Evolutionary conservation across 1,284 basidiomycete species (phyloP).

Genomic region (Naganishia albida): DNA sequence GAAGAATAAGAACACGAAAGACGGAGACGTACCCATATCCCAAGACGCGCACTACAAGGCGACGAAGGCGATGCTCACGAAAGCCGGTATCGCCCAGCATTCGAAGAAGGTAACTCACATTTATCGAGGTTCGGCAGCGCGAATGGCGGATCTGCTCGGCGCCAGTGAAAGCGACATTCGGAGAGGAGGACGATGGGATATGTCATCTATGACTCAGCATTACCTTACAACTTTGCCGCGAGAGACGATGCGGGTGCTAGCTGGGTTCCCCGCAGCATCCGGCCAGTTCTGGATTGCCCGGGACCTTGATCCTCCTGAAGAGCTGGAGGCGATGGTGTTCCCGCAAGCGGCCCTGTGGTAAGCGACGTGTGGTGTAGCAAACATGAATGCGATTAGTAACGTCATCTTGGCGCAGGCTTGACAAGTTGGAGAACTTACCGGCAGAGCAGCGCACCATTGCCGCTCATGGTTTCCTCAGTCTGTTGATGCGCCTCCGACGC

Average conservation of each 20-base stretch:
- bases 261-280: constrained; percentile 2
- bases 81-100: neutral
- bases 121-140: constrained; percentile 4
- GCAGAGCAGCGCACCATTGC: neutral
- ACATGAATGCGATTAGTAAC: neutral
- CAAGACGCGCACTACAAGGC: constrained; percentile 6
- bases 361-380: neutral
- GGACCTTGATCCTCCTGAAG: constrained; percentile 13
- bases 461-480: constrained; percentile 1
- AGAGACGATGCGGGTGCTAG: constrained; percentile 18
- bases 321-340: constrained; percentile 12
- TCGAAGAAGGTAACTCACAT: constrained; percentile 13
- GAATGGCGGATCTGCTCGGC: constrained; percentile 23
- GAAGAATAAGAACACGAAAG: no score
- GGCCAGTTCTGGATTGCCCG: constrained; percentile 9
- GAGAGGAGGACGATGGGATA: constrained; percentile 15
- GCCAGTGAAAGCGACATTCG: constrained; percentile 13
- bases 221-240: constrained; percentile 17
- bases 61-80: constrained; percentile 3
- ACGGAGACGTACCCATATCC: no score
- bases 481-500: neutral
- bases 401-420: neutral
- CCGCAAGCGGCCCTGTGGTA: constrained; percentile 2
- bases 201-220: constrained; percentile 10
- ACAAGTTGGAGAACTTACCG: neutral